Percentiles rank a stretch among this genome's conserved stretches.
These are phyloP conservation scores for Rhodotorula taiwanensis DNA, from an alignment of 768 basidiomycete genomes.

Conservation along the genomic window DNA sequence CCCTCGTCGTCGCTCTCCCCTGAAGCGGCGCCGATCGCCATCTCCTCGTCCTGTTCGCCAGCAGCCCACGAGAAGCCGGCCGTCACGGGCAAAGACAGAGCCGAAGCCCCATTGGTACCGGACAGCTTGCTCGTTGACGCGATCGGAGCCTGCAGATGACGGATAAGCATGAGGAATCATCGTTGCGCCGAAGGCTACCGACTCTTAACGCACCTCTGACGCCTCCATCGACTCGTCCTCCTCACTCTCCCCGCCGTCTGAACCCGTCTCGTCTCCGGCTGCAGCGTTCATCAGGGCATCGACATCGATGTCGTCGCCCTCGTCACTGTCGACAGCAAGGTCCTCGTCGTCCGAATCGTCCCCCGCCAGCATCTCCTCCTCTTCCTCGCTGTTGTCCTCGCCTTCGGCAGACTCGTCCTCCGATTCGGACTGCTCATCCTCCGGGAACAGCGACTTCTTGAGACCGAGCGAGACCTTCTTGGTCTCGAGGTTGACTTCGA, in stretches of 20 bases:
- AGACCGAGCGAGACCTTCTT: conserved; percentile 73
- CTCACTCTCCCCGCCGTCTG: conserved; percentile 43
- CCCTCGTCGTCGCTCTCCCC: conserved; percentile 49
- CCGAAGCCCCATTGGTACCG: conserved; percentile 1
- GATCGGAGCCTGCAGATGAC: conserved; percentile 17
- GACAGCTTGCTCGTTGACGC: conserved; percentile 36
- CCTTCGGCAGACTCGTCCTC: conserved; percentile 39
- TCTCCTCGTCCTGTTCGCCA: conserved; percentile 34
- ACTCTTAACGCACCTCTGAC: conserved; percentile 1
- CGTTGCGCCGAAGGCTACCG: background rate
- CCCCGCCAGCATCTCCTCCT: conserved; percentile 42
- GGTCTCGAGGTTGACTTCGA: conserved; percentile 66
- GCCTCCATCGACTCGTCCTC: conserved; percentile 38
- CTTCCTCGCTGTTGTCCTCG: conserved; percentile 34
- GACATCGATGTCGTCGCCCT: conserved; percentile 29
- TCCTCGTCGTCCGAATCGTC: conserved; percentile 40
- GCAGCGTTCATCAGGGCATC: conserved; percentile 16
- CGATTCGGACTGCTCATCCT: conserved; percentile 35
- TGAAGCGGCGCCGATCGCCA: conserved; percentile 41
- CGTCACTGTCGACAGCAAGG: conserved; percentile 32
- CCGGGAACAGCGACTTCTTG: conserved; percentile 65
- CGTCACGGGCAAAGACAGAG: conserved; percentile 28
- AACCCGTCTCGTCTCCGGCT: conserved; percentile 34
- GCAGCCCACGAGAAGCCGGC: conserved; percentile 39
- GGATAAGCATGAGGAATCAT: background rate